A percentile compares a stretch with the other conserved stretches of the same genome.
phyloP scores from a whole-genome alignment of 805 yeast species.

The Metschnikowia kunwiensis region DNA sequence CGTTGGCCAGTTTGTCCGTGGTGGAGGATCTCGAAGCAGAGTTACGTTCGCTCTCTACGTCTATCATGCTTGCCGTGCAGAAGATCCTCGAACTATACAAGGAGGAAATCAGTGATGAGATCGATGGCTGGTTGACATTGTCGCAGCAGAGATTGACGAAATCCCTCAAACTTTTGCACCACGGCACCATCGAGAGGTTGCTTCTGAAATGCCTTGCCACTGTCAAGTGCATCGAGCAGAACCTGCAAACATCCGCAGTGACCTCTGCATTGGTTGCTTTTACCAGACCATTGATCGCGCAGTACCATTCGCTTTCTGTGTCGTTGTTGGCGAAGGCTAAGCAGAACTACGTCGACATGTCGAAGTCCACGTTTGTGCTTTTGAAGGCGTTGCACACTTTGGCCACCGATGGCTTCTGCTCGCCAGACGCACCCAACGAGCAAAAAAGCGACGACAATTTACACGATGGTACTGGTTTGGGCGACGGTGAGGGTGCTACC shows the following conservation, averaged over 20 bases:
- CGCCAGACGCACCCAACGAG: conserved; percentile 76
- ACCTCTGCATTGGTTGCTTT: conserved; percentile 51
- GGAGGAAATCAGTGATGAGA: conserved; percentile 38
- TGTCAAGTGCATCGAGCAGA: conserved; percentile 37
- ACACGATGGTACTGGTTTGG: conserved; percentile 87
- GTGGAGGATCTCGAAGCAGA: conserved; percentile 43
- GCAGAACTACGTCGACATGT: conserved; percentile 48
- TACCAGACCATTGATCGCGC: conserved; percentile 59
- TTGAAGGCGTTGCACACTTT: conserved; percentile 54
- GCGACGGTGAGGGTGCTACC: conserved; percentile 87
- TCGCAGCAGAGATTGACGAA: conserved; percentile 45
- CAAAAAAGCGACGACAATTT: conserved; percentile 58
- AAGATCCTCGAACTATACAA: conserved; percentile 42
- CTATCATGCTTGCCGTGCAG: conserved; percentile 69
- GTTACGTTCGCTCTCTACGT: conserved; percentile 51
- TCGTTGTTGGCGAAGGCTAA: conserved; percentile 44
- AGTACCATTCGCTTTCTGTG: conserved; percentile 52
- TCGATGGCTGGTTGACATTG: conserved; percentile 64
- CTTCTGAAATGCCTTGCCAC: conserved; percentile 33
- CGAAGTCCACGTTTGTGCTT: conserved; percentile 62
- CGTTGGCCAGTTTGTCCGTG: conserved; percentile 17
- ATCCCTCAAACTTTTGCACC: conserved; percentile 43
- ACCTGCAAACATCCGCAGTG: conserved; percentile 32
- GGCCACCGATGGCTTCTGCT: conserved; percentile 83
- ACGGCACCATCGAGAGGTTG: conserved; percentile 32